Conservation (phyloP, 306 rosid genomes). For the Ceratonia siliqua region DNA sequence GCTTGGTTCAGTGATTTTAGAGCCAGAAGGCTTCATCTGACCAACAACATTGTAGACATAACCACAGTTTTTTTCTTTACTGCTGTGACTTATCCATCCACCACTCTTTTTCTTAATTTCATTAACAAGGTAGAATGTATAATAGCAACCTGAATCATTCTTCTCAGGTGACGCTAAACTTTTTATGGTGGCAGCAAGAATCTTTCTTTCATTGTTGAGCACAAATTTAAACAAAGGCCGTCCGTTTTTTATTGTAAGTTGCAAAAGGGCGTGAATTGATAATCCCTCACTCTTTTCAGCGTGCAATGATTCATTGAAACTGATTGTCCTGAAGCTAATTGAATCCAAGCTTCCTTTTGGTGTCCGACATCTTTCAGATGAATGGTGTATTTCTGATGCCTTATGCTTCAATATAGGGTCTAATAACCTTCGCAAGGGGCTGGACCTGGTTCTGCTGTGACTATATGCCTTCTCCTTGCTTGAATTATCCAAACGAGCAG, state of each 20-base stretch:
- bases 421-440: constrained; percentile 74
- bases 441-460: constrained; percentile 65
- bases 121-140: constrained; percentile 75
- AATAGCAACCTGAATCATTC: constrained; percentile 56
- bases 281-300: constrained; percentile 53
- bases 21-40: constrained; percentile 68
- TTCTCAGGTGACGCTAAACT: constrained; percentile 56
- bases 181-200: constrained; percentile 70
- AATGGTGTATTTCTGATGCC: constrained; percentile 47
- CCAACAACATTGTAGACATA: constrained; percentile 72
- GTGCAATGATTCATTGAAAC: constrained; percentile 39
- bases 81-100: constrained; percentile 79
- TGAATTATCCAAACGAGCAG: constrained; percentile 48
- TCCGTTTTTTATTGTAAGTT: constrained; percentile 70
- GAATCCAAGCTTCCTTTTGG: constrained; percentile 48
- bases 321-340: constrained; percentile 37
- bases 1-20: constrained; percentile 41
- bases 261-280: constrained; percentile 67
- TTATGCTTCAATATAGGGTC: constrained; percentile 75
- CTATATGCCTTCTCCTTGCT: constrained; percentile 50
- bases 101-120: constrained; percentile 78
- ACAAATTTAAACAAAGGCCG: constrained; percentile 74
- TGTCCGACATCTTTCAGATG: constrained; percentile 40
- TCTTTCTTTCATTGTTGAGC: constrained; percentile 59
- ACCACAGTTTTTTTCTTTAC: constrained; percentile 55